These are phyloP conservation scores for Berberis vulgaris DNA, from an alignment of 164 flowering plant species.

Conservation along the genomic window DNA sequence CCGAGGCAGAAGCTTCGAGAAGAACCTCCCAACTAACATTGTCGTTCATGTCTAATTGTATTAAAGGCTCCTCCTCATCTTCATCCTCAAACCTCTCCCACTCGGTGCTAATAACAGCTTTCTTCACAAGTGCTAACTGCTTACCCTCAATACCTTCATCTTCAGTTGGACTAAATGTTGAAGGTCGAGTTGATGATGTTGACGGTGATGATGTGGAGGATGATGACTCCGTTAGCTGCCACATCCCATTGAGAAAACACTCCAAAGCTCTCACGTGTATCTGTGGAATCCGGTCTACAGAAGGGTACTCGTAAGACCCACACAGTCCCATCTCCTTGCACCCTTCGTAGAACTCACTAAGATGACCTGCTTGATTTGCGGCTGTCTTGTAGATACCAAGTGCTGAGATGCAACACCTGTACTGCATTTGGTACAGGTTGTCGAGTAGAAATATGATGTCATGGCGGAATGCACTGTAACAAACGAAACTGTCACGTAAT, in stretches of 20 bases:
- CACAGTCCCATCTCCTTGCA: constrained; percentile 34
- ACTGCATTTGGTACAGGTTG: constrained; percentile 39
- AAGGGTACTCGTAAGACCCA: constrained; percentile 53
- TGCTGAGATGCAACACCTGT: constrained; percentile 28
- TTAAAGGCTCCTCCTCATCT: constrained; percentile 22
- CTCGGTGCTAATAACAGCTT: constrained; percentile 9
- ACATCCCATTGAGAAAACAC: constrained; percentile 44
- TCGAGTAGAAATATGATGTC: constrained; percentile 34
- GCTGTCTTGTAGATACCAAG: constrained; percentile 50
- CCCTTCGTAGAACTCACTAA: constrained; percentile 39
- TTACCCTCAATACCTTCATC: constrained; percentile 11
- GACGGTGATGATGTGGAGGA: constrained; percentile 20
- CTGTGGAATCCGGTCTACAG: constrained; percentile 39
- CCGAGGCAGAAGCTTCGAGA: constrained; percentile 33
- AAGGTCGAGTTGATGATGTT: constrained; percentile 12
- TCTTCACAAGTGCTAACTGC: constrained; percentile 2
- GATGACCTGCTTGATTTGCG: constrained; percentile 33
- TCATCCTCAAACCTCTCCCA: constrained; percentile 32
- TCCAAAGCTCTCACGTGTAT: constrained; percentile 47
- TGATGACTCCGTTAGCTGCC: constrained; percentile 42
- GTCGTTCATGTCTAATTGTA: constrained; percentile 20
- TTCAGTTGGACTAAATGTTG: constrained; percentile 12
- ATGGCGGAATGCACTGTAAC: constrained; percentile 26
- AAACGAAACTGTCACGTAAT: constrained; percentile 48
- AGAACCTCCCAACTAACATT: constrained; percentile 43